Conservation (phyloP, 179 eudicot genomes). For the Beta corolliflora region DNA sequence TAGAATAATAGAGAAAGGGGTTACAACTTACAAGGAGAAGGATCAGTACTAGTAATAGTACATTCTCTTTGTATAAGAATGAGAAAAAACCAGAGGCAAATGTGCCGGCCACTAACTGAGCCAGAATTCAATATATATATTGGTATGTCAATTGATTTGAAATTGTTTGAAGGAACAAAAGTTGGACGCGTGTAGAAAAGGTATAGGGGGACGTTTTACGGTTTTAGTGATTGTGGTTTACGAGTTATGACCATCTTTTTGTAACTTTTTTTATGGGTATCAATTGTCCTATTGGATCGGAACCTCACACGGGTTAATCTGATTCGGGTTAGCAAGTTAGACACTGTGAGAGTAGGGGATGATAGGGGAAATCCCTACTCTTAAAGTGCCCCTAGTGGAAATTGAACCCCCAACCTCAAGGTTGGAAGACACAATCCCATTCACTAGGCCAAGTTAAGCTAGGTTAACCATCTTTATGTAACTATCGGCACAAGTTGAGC, state of each 20-base stretch:
- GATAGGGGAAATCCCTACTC: no score
- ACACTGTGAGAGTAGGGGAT: no score
- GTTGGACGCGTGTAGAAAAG: slow-evolving; percentile 24
- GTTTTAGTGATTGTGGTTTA: slow-evolving; percentile 9
- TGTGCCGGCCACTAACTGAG: slow-evolving; percentile 34
- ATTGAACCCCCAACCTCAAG: no score
- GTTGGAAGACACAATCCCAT: no score
- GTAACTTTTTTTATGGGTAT: neutral
- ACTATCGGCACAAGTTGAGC: no score
- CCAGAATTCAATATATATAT: slow-evolving; percentile 17
- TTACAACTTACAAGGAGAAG: neutral
- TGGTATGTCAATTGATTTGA: slow-evolving; percentile 15
- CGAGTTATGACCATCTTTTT: neutral
- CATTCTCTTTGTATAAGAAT: slow-evolving; percentile 10
- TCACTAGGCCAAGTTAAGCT: no score
- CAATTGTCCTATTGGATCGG: no score
- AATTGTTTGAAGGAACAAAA: neutral
- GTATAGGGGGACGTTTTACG: neutral
- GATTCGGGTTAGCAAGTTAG: no score
- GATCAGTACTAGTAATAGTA: neutral
- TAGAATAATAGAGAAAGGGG: neutral
- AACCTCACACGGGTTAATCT: no score
- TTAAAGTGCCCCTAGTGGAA: no score
- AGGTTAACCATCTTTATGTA: no score
- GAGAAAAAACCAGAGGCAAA: slow-evolving; percentile 13